Evolutionary conservation across 305 asterid genomes (phyloP).

Genomic region (Fraxinus paxiana): DNA sequence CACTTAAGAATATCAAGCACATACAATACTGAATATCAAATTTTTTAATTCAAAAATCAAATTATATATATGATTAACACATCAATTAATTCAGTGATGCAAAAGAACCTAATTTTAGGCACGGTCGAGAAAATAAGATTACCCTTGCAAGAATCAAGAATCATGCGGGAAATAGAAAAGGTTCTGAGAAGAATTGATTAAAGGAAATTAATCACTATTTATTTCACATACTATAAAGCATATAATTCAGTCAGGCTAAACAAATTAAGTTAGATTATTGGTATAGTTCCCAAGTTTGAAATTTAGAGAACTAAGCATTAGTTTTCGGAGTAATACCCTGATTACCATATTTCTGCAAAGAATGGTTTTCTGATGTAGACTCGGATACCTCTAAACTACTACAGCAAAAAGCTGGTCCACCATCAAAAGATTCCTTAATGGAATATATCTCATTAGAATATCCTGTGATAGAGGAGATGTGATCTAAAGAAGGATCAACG

Average conservation of each 20-base stretch:
- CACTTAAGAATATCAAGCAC: not conserved
- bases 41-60: not conserved
- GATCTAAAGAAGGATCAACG: not conserved
- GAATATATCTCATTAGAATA: slow-evolving; percentile 34
- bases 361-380: slow-evolving; percentile 27
- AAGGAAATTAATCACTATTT: not conserved
- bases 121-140: not conserved
- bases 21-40: not conserved
- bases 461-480: slow-evolving; percentile 38
- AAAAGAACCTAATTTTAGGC: not conserved
- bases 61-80: not conserved
- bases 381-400: slow-evolving; percentile 20
- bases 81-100: not conserved
- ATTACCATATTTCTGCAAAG: slow-evolving; percentile 10
- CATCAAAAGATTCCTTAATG: slow-evolving; percentile 27
- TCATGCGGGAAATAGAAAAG: not conserved
- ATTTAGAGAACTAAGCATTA: slow-evolving; percentile 12
- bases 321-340: slow-evolving; percentile 14
- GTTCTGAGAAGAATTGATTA: not conserved
- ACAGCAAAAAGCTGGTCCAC: slow-evolving; percentile 23
- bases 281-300: not conserved
- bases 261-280: not conserved
- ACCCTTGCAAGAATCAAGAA: not conserved
- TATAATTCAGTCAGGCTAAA: not conserved
- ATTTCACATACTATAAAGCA: not conserved